phyloP scores from a whole-genome alignment of 2,329 filamentous ascomycete genomes.

The Microthyrium microscopicum region DNA sequence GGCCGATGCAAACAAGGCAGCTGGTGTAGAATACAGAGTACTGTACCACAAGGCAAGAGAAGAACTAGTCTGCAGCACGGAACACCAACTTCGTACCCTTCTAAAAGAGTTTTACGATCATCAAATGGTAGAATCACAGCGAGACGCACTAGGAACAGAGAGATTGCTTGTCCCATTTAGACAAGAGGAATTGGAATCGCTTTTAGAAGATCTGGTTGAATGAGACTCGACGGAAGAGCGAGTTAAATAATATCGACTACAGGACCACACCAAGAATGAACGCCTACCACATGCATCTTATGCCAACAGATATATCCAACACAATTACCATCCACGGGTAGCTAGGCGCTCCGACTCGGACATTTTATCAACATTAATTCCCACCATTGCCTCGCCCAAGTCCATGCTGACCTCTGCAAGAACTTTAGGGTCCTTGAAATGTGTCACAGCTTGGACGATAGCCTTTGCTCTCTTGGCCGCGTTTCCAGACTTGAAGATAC shows the following conservation, averaged over 20 bases:
- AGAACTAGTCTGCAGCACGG: conserved; percentile 91
- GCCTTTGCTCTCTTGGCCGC: conserved; percentile 79
- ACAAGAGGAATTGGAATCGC: conserved; percentile 73
- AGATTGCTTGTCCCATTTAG: conserved; percentile 71
- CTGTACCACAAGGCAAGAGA: conserved; percentile 92
- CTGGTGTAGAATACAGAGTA: conserved; percentile 72
- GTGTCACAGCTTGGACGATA: conserved; percentile 86
- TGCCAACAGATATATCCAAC: neutral
- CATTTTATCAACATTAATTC: conserved; percentile 74
- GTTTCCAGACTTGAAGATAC: conserved; percentile 95
- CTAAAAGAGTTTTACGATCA: conserved; percentile 98
- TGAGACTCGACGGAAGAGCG: no score
- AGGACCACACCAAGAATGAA: neutral
- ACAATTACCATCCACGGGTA: conserved; percentile 59
- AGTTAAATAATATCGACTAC: no score
- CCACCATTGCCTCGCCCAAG: conserved; percentile 95
- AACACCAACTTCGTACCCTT: conserved; percentile 86
- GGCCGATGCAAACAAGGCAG: conserved; percentile 17
- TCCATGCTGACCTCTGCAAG: conserved; percentile 76
- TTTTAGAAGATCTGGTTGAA: conserved; percentile 56
- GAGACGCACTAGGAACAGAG: conserved; percentile 74
- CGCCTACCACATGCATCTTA: neutral
- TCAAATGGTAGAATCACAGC: conserved; percentile 84
- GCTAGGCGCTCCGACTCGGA: conserved; percentile 66
- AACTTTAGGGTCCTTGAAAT: conserved; percentile 72